Evolutionary conservation across 1,284 basidiomycete species (phyloP).

Genomic region (Heterobasidion annosum): DNA sequence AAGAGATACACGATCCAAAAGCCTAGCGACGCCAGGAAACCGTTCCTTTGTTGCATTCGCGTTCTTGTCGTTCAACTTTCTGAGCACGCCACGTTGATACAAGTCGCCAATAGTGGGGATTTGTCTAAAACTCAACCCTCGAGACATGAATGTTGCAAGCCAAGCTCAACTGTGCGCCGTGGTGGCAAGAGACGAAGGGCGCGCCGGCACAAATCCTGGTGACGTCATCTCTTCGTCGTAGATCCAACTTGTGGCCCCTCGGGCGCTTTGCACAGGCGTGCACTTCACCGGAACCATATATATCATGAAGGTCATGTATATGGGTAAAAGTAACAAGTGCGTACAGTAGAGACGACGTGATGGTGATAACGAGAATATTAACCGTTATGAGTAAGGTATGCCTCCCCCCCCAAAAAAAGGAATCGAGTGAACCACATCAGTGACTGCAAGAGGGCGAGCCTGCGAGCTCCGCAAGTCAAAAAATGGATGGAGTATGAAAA

Average conservation of each 20-base stretch:
- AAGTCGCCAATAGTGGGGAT: constrained; percentile 45
- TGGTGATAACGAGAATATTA: background rate
- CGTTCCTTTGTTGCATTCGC: constrained; percentile 16
- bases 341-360: background rate
- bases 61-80: constrained; percentile 4
- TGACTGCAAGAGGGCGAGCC: too few species aligned
- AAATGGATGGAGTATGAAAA: background rate
- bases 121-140: constrained; percentile 24
- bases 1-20: constrained; percentile 49
- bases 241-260: background rate
- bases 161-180: too few species aligned
- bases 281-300: background rate
- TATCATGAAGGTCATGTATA: background rate
- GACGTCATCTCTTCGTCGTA: background rate
- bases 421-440: too few species aligned
- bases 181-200: too few species aligned
- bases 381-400: background rate
- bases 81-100: constrained; percentile 30
- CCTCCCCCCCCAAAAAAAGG: too few species aligned
- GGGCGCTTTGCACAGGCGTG: too few species aligned
- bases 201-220: background rate
- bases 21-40: constrained; percentile 25
- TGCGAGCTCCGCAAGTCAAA: too few species aligned
- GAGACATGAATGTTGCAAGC: constrained; percentile 3
- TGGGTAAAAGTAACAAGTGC: background rate